Evolutionary conservation across 2,329 filamentous ascomycete genomes (phyloP).

Genomic region (Monilinia fructicola): DNA sequence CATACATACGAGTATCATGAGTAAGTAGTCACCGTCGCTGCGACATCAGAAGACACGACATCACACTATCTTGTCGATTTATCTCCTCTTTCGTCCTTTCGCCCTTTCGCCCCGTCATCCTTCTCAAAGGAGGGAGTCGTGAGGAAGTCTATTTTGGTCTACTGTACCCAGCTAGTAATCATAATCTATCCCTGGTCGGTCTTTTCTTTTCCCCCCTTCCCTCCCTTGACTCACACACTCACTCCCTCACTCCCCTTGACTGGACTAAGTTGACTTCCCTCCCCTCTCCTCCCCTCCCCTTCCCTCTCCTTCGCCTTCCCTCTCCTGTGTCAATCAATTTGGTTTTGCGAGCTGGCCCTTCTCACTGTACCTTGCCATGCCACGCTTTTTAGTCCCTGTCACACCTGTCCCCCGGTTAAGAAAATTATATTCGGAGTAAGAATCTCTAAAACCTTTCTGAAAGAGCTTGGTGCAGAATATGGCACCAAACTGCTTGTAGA

Average conservation of each 20-base stretch:
- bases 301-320: neutral
- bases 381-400: slow-evolving; percentile 13
- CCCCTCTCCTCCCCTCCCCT: neutral
- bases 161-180: no score
- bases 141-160: slow-evolving; percentile 7
- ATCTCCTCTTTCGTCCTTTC: no score
- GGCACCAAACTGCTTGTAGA: slow-evolving; percentile 16
- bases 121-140: no score
- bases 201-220: neutral
- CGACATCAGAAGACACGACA: no score
- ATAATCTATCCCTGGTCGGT: neutral
- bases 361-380: slow-evolving; percentile 14
- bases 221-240: neutral
- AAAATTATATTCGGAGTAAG: neutral
- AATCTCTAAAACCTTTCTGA: neutral
- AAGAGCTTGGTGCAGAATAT: slow-evolving; percentile 31
- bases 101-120: no score
- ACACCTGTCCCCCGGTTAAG: slow-evolving; percentile 14
- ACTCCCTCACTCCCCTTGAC: no score
- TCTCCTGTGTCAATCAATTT: neutral
- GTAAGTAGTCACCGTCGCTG: no score
- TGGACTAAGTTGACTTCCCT: no score
- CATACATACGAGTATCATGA: no score
- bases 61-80: no score
- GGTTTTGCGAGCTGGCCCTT: neutral